Percentiles rank a stretch among this genome's conserved stretches.
These are phyloP conservation scores for Boletus sp. DNA, from an alignment of 768 basidiomycete genomes.

Conservation along the genomic window DNA sequence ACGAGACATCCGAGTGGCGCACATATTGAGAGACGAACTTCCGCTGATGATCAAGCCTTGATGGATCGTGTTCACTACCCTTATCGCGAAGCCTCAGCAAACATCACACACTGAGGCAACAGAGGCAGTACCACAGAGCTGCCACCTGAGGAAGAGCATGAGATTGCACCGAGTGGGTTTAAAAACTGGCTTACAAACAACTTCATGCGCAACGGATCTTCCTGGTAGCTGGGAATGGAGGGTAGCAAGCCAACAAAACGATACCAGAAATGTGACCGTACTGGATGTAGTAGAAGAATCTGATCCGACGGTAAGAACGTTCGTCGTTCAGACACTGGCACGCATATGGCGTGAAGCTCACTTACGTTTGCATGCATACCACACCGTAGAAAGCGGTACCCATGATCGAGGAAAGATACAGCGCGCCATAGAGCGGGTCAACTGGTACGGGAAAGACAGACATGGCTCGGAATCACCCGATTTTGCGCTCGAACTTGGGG, in stretches of 20 bases:
- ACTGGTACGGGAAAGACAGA: background rate
- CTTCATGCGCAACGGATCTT: constrained; percentile 1
- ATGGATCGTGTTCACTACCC: constrained; percentile 5
- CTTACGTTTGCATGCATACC: constrained; percentile 8
- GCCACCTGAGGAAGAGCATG: background rate
- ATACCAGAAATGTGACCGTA: background rate
- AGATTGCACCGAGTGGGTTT: background rate
- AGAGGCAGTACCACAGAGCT: background rate
- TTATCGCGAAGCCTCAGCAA: background rate
- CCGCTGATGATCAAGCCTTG: constrained; percentile 2
- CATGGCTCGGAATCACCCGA: background rate
- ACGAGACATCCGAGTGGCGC: too few species aligned
- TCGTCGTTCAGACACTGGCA: background rate
- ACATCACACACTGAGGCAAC: background rate
- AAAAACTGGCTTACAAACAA: background rate
- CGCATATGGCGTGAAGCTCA: background rate
- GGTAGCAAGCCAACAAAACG: background rate
- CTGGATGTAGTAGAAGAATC: constrained; percentile 10
- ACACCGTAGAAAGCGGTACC: constrained; percentile 5
- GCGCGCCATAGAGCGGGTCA: background rate
- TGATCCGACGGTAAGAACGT: background rate
- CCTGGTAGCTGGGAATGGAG: background rate
- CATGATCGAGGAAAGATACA: constrained; percentile 1
- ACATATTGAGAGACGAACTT: background rate
- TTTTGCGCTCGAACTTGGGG: background rate